phyloP scores from a whole-genome alignment of 352 stramenopile genomes.

The Globisporangium emineosum region DNA sequence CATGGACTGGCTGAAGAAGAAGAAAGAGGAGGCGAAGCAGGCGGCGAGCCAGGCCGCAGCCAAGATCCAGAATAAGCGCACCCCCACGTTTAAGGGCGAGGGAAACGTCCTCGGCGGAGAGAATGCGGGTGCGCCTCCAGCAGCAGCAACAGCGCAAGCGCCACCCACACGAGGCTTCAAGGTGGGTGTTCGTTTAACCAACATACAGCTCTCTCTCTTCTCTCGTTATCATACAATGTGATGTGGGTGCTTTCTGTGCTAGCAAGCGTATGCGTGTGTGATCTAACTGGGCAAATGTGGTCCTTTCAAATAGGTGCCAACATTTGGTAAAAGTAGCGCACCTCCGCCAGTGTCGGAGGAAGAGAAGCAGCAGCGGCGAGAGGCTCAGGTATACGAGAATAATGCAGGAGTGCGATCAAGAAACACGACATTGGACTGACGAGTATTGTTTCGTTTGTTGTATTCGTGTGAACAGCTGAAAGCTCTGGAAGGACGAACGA shows the following conservation, averaged over 20 bases:
- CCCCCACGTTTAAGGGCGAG: constrained; percentile 50
- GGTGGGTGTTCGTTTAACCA: constrained; percentile 21
- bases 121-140: background rate
- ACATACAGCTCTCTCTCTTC: background rate
- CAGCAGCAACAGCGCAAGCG: constrained; percentile 15
- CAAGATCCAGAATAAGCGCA: constrained; percentile 77
- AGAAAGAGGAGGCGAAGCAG: constrained; percentile 72
- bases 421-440: too few relatives aligned
- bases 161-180: constrained; percentile 25
- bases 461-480: constrained; percentile 33
- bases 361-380: constrained; percentile 49
- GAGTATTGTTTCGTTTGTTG: background rate
- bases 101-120: constrained; percentile 58
- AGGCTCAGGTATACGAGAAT: constrained; percentile 47
- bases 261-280: background rate
- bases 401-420: too few relatives aligned
- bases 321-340: constrained; percentile 35
- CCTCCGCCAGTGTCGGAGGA: constrained; percentile 44
- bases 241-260: too few relatives aligned
- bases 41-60: constrained; percentile 38
- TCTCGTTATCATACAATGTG: background rate
- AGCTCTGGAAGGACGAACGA: constrained; percentile 52
- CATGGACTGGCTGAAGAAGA: constrained; percentile 84
- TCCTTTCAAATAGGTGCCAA: constrained; percentile 27
- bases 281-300: background rate